Base-by-base conservation (phyloP, 2,329 filamentous ascomycete species). In the Arthrobotrys megalospora region DNA sequence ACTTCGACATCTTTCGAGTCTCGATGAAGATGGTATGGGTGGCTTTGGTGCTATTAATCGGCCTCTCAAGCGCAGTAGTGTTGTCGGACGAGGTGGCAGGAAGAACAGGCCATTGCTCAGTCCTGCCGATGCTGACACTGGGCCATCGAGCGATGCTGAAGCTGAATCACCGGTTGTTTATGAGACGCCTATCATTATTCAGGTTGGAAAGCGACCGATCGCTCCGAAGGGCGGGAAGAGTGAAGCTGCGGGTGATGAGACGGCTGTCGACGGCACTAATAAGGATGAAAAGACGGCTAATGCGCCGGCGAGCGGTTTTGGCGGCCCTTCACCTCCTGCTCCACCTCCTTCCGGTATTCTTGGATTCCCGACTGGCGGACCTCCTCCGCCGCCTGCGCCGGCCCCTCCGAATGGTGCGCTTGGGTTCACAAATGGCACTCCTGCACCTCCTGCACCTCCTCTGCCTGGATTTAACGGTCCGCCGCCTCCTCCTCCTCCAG, bases 111-210 rank as follows among this genome's bases (percentile, higher is more conserved):
- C 68, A 32, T 64, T 66, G 16, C 60, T 68, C 19, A 64, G 62
- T 34, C 66, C 68, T 28, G 52, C 53, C 7, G 72, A 77, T 63
- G 72, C 41, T 16, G 66, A 68, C 34, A 52, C 21, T 11, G 71
- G 28, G 12, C 14, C 34, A 6, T 65, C 71, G 48, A 67, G 58
- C 36, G 77, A 55, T 16, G 34, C 36, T 12, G 87, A 89, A 14
- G 86, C 86, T 12, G 89, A 88, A 38, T 90, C 91, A 43, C 89
- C 88, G 32, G 87, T 91, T 47, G 85, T 95, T 24, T 92, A 91
- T 80, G 93, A 94, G 85, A 95, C 91, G 84, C 92, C 94, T 45
- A 89, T 91, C 69, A 86, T 97, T 62, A 89, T 97, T 72, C 89
- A 96, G 84, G 45, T 52, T 36, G 63, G 45, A 19, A 89, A 95